Evolutionary conservation across 768 basidiomycete genomes (phyloP), one percentile per base, ranked within the genome.

Genomic region (Hericium coralloides): DNA sequence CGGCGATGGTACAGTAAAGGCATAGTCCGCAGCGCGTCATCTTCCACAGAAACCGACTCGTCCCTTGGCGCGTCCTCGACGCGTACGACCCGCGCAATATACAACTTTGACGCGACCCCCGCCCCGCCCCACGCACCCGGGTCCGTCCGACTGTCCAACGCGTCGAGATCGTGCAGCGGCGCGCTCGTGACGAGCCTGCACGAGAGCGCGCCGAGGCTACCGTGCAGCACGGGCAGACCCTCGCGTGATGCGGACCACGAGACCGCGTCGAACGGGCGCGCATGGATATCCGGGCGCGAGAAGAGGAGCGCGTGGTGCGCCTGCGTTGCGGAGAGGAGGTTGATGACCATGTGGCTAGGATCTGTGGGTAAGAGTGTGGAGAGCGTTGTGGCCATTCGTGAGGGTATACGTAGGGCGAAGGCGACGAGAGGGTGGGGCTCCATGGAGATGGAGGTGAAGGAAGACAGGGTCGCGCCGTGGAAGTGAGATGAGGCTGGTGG

Each of bases 391-490:
- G 93, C 92, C 83, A 95, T 89, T 3, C 92, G 79, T 0, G 93
- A 95, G 4, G 95, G 95, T 17, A 92, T 77, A 37, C 92, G 87
- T 18, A 98, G 78, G 17, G 93, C 87, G 69, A 98, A 98, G 0
- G 92, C 80, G 65, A 98, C 80, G 56, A 97, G 80, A 0, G 94
- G 92, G 62, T 83, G 74, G 2, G 95, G 95, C 62, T 92, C 83
- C 77, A 98, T 82, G 2, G 95, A 83, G 65, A 98, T 84, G 26
- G 92, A 93, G 20, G 92, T 84, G 68, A 98, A 93, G 0, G 93
- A 95, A 9, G 95, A 95, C 36, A 98, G 77, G 1, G 95, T 98
- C 20, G 93, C 92, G 62, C 95, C 94, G 69, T 97, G 94, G 65
- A 80, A 92, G 10, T 57, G 62, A 7, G 63, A 36, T 23, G 26